Evolutionary conservation across 305 asterid species (phyloP).

Genomic region (Ruellia speciosa): DNA sequence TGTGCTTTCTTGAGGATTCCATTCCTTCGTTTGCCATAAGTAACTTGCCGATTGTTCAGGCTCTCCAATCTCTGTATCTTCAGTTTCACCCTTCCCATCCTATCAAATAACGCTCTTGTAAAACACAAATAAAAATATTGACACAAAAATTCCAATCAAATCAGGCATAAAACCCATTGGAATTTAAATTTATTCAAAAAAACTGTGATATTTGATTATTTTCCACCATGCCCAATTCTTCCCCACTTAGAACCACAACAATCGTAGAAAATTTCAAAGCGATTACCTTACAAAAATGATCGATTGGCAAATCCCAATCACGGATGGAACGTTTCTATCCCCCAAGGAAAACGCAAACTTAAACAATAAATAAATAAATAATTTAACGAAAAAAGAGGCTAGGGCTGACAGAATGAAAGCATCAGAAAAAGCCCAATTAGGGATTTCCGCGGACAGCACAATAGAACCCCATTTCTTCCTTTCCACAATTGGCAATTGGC

Average conservation of each 20-base stretch:
- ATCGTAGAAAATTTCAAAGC: neutral
- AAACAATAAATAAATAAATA: neutral
- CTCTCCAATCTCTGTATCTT: constrained; percentile 80
- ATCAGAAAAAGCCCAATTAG: neutral
- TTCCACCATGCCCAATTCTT: too few relatives aligned
- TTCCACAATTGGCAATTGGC: too few relatives aligned
- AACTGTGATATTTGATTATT: too few relatives aligned
- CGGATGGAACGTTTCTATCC: neutral
- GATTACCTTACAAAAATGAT: neutral
- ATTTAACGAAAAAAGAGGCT: too few relatives aligned
- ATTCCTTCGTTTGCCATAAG: constrained; percentile 72
- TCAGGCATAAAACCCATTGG: too few relatives aligned
- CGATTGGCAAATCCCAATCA: neutral
- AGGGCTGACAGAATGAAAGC: neutral
- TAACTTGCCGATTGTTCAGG: constrained; percentile 61
- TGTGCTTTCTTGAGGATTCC: constrained; percentile 81
- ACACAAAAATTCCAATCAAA: neutral
- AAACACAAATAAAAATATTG: neutral
- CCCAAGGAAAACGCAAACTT: too few relatives aligned
- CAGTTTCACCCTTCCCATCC: constrained; percentile 85
- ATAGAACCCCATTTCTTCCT: neutral
- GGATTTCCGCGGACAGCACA: neutral
- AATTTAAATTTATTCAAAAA: too few relatives aligned
- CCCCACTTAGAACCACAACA: too few relatives aligned
- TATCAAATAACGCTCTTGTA: constrained; percentile 14